These are phyloP conservation scores for Penicillium sp. DNA, from an alignment of 2,329 filamentous ascomycete genomes.

Conservation along the genomic window DNA sequence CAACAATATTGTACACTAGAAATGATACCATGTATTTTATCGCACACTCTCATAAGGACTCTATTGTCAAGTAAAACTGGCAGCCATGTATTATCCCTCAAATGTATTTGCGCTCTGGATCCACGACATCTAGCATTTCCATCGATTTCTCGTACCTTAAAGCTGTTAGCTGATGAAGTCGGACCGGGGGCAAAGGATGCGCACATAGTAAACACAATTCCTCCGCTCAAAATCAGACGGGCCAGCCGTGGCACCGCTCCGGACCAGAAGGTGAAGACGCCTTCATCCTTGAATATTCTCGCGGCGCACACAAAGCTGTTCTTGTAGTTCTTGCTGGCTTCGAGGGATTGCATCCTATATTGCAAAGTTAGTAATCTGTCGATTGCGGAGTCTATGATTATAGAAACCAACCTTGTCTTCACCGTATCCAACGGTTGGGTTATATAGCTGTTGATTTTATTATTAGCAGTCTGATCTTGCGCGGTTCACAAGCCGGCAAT, in stretches of 20 bases:
- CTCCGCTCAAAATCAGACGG: conserved; percentile 85
- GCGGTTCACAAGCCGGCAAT: background rate
- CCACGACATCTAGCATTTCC: conserved; percentile 77
- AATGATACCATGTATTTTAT: conserved; percentile 26
- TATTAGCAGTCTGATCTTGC: background rate
- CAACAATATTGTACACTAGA: conserved; percentile 15
- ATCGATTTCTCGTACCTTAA: conserved; percentile 88
- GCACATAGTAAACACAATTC: conserved; percentile 94
- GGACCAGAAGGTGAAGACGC: conserved; percentile 88
- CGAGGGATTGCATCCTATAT: conserved; percentile 87
- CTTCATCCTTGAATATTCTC: conserved; percentile 86
- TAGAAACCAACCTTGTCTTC: conserved; percentile 69
- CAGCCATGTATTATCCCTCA: conserved; percentile 42
- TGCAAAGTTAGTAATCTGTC: conserved; percentile 17
- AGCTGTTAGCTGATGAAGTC: conserved; percentile 10
- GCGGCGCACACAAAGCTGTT: conserved; percentile 84
- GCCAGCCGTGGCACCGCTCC: conserved; percentile 86
- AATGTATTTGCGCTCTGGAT: conserved; percentile 84
- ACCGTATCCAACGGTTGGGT: conserved; percentile 83
- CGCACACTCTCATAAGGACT: conserved; percentile 8
- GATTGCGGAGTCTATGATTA: background rate
- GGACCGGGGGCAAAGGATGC: conserved; percentile 30
- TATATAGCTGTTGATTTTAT: conserved; percentile 47
- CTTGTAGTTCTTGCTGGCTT: conserved; percentile 78
- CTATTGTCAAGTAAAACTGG: conserved; percentile 8